Evolutionary conservation across 164 flowering plant genomes (phyloP), one percentile per base, ranked within the genome.

Genomic region (Magnolia sinica): DNA sequence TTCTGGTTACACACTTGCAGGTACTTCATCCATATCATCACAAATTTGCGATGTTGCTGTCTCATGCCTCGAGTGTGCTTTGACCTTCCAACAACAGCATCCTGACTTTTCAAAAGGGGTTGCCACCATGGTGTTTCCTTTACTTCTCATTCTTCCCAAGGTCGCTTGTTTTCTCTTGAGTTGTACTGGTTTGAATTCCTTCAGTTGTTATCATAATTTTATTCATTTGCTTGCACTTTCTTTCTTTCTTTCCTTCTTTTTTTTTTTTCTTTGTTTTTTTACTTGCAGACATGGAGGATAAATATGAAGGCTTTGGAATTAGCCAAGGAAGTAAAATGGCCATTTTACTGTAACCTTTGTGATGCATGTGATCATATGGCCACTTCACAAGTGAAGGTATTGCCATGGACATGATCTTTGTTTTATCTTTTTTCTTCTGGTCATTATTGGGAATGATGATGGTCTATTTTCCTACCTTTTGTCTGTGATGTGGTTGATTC

Each of bases 111-210:
- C 76, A 13, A 75, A 80, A 70, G 82, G 73, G 71, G 79, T 93
- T 71, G 91, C 96, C 71, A 77, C 86, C 29, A 73, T 86, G 85
- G 76, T 89, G 68, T 90, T 92, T 82, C 97, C 98, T 4, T 74
- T 95, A 10, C 86, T 95, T 71, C 80, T 95, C 50, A 77, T 93
- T 77, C 72, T 84, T 50, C 97, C 92, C 7, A 88, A 91, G 97
- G 97, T 94, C 29, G 20, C 31, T 73, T 50, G 10, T 75, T 77
- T 16, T 27, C 64, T 66, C 63, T 74, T 6, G 63, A 11, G 71
- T 70, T 64, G 52, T 49, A 55, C 61, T 73, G 58, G 50, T 66
- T 74, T 49, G 52, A 37, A 29, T 27, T 64, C 4, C 70, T 10
- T 51, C 49, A 2, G 5, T 76, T 2, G 68, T 27, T 23, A 5